Base-by-base conservation (phyloP, 805 yeast species). In the Ogataea corticis region DNA sequence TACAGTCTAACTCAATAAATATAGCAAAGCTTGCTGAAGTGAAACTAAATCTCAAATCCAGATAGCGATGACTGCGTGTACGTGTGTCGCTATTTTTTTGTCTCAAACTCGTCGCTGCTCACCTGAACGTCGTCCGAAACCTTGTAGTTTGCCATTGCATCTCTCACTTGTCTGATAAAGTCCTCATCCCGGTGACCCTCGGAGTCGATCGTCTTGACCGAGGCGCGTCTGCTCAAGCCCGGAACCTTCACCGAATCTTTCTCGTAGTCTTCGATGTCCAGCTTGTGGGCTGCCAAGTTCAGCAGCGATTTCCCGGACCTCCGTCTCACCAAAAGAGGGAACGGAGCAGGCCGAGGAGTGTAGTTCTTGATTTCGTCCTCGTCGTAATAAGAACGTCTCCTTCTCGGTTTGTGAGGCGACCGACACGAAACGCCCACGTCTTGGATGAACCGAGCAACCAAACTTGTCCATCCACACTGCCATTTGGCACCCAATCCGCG, bases 401-500 rank as follows among this genome's bases (percentile, higher is more conserved):
- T 56, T 17, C 57, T 52, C 9, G 66, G 65, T 2, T 63, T 48
- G 30, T 66, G 61, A n/a, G 82, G 79, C 17, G 75, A 60, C 50
- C 82, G 67, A 61, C 83, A 80, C 0, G 88, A 76, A 37, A 81
- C 76, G 48, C 96, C 96, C 35, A 87, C 86, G 67, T 91, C 92
- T 62, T 87, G 94, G 59, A 91, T 87, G 79, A 90, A 80, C 67
- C 92, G 86, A 34, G 96, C 96, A 42, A 89, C 94, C 37, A 91
- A 74, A 0, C 96, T 91, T 1, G 97, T 90, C 97, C 97, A 90
- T 11, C 97, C 97, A 73, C 90, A 85, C 69, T 90, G 97, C 70
- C 91, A 96, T 42, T 90, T 82, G 1, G 96, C 89, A 28, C 97
- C 97, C 46, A 90, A 69, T 5, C 97, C 97, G 55, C 96, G 78